Base-by-base conservation (phyloP, 169 alveolate genomes). In the Cryptosporidium felis region DNA sequence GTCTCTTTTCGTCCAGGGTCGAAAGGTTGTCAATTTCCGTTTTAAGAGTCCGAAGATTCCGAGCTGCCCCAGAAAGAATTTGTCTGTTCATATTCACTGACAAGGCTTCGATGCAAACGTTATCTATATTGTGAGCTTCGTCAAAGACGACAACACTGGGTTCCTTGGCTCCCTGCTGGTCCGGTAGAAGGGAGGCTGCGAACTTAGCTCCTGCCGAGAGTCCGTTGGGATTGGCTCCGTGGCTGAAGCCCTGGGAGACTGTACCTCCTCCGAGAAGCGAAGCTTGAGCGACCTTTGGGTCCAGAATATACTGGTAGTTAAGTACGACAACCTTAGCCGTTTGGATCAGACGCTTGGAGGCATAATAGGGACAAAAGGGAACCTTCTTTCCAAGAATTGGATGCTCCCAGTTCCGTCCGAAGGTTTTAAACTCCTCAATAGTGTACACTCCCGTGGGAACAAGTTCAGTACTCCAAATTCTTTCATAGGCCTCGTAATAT, bases 121-220 rank as follows among this genome's bases (percentile, higher is more conserved):
- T 96, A 90, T 97, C 99, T 65, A 97, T 97, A 91, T 97, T 97
- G 90, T 97, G 99, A n/a, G 99, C 99, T 92, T 97, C 98, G 81
- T 95, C 99, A 88, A 97, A 96, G 1, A 97, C 98, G 3, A 97
- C 97, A 18, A 96, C 92, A 26, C 94, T 91, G 34, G 97, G 97
- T 63, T 95, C 94, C 67, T 91, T 90, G 18, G 88, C 45, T 36
- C 92, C 96, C 40, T 85, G 67, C 18, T 88, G 61, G 1, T 91
- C 82, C 1, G 42, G 60, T 12, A 51, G 18, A 5, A 61, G 60
- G 18, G 80, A 38, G 18, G 89, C 82, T 18, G 80, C 65, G 3
- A 56, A 62, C 45, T 61, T 42, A 6, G 60, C 44, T 1, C 81
- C 80, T 10, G 67, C 42, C 5, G 18, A 28, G 8, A 44, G 23